Conservation (phyloP, 495 filamentous ascomycete genomes). For the Neurospora tetraspora region DNA sequence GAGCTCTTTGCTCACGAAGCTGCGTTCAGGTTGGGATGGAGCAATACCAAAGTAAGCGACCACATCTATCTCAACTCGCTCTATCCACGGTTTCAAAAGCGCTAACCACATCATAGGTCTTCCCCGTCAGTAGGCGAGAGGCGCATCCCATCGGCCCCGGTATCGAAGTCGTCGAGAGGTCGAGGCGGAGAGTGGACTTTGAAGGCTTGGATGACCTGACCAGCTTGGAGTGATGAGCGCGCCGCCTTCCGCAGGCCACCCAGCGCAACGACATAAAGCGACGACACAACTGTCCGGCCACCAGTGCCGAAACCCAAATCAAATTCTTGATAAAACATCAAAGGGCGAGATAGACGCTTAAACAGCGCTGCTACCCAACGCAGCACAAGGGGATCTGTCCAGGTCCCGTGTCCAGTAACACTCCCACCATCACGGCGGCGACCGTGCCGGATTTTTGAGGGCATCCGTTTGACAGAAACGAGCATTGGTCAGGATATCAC, state of each 20-base stretch:
- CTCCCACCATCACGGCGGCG: background rate
- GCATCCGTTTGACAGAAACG: background rate
- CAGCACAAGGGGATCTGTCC: background rate
- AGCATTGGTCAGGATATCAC: background rate
- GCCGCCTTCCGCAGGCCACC: background rate
- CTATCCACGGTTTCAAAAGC: background rate
- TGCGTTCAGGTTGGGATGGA: conserved; percentile 87
- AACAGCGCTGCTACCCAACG: background rate
- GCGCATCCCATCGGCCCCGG: conserved; percentile 42
- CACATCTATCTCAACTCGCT: background rate
- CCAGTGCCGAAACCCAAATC: conserved; percentile 3
- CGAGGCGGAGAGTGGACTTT: conserved; percentile 23
- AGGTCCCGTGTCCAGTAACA: background rate
- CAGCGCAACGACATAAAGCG: background rate
- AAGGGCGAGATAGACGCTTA: background rate
- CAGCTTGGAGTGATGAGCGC: conserved; percentile 35
- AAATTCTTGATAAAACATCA: background rate
- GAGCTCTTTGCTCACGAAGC: conserved; percentile 94
- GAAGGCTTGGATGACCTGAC: conserved; percentile 28
- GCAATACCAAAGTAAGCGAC: conserved; percentile 71
- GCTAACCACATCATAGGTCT: conserved; percentile 31
- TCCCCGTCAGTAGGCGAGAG: conserved; percentile 34
- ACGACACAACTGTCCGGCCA: conserved; percentile 8
- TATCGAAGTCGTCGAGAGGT: conserved; percentile 38
- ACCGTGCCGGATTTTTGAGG: background rate